Percentiles rank a stretch among this genome's conserved stretches.
These are phyloP conservation scores for Colletotrichum noveboracense DNA, from an alignment of 2,329 filamentous ascomycete genomes.

Conservation along the genomic window DNA sequence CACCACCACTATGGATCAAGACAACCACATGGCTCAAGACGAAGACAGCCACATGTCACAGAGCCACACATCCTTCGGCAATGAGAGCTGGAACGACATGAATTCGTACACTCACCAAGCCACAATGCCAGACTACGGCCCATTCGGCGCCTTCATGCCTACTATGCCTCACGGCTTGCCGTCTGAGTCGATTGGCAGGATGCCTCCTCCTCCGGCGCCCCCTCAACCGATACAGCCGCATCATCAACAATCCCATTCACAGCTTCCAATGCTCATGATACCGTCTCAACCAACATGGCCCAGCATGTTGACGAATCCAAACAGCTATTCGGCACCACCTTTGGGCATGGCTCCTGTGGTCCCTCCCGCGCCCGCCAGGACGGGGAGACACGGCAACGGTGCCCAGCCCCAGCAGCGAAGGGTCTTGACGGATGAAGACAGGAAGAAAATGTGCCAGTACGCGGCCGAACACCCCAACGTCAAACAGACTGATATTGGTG, in stretches of 20 bases:
- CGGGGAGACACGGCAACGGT: conserved; percentile 53
- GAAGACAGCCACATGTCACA: conserved; percentile 30
- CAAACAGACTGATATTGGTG: conserved; percentile 96
- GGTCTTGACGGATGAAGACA: conserved; percentile 90
- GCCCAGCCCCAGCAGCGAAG: conserved; percentile 72
- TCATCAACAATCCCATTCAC: conserved; percentile 45
- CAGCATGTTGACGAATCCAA: conserved; percentile 79
- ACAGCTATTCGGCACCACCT: conserved; percentile 65
- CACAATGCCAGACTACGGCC: conserved; percentile 72
- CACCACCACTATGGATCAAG: conserved; percentile 51
- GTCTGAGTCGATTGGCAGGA: conserved; percentile 54
- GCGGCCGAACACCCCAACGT: conserved; percentile 87
- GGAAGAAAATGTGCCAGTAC: conserved; percentile 91
- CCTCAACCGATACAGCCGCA: conserved; percentile 40
- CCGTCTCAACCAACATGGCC: conserved; percentile 75
- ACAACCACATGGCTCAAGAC: conserved; percentile 50
- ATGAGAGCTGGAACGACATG: conserved; percentile 62
- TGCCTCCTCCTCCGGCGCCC: conserved; percentile 66
- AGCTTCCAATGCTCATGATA: conserved; percentile 75
- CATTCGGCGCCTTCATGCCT: conserved; percentile 59
- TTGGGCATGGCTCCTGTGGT: conserved; percentile 63
- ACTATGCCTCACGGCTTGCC: conserved; percentile 53
- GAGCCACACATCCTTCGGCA: conserved; percentile 44
- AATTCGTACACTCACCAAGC: conserved; percentile 68
- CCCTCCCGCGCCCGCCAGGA: conserved; percentile 53